These are phyloP conservation scores for Xerocomus spinulosus DNA, from an alignment of 768 basidiomycete genomes.

Conservation along the genomic window DNA sequence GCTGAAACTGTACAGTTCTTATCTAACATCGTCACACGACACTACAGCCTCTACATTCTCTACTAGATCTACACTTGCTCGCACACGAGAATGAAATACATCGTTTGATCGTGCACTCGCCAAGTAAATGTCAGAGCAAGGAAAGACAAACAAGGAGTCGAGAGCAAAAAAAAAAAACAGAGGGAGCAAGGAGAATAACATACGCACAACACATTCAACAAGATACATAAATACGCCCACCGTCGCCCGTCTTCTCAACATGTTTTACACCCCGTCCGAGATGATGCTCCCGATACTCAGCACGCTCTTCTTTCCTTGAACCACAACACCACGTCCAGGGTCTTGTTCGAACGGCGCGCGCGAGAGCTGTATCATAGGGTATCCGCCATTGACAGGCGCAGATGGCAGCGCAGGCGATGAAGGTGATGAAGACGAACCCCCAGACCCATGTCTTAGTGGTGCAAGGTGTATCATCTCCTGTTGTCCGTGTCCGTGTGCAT, in stretches of 20 bases:
- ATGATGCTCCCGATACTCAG: constrained; percentile 71
- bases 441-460: constrained; percentile 26
- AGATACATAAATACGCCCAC: not conserved
- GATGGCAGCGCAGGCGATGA: constrained; percentile 27
- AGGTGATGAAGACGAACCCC: constrained; percentile 23
- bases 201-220: not conserved
- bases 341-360: constrained; percentile 32
- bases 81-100: no score
- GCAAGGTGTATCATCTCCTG: constrained; percentile 35
- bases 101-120: no score
- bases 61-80: no score
- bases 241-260: no score
- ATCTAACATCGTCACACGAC: not conserved
- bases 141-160: not conserved
- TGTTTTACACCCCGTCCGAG: constrained; percentile 37
- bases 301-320: constrained; percentile 53
- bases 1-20: not conserved
- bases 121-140: no score
- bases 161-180: not conserved
- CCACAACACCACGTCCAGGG: constrained; percentile 17
- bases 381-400: constrained; percentile 12
- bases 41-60: no score
- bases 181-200: not conserved
- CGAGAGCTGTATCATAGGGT: constrained; percentile 29
- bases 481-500: constrained; percentile 19